Conservation (phyloP, 768 basidiomycete genomes). For the Leccinum subgranulosum region DNA sequence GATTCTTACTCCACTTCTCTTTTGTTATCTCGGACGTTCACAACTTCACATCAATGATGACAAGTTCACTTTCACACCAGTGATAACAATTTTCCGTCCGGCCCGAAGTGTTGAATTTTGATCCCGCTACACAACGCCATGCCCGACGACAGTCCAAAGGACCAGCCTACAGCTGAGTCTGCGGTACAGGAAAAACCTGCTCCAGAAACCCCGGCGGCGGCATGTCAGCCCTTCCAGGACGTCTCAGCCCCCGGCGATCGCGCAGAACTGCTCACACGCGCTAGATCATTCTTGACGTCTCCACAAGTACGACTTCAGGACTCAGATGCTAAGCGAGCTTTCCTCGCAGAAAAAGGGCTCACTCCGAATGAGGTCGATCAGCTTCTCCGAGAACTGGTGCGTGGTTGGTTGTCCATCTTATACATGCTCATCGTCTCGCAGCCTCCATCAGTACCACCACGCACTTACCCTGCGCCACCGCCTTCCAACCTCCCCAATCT, state of each 20-base stretch:
- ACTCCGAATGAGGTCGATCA: slow-evolving; percentile 55
- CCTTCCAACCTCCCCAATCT: slow-evolving; percentile 69
- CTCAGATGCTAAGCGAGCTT: slow-evolving; percentile 50
- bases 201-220: neutral
- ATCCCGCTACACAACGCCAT: slow-evolving; percentile 3
- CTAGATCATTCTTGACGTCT: slow-evolving; percentile 63
- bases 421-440: slow-evolving; percentile 15
- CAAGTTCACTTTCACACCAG: too few relatives aligned
- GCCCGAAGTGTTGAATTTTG: too few relatives aligned
- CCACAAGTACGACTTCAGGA: slow-evolving; percentile 64
- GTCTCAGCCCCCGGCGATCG: slow-evolving; percentile 27
- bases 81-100: too few relatives aligned
- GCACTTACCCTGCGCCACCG: slow-evolving; percentile 67
- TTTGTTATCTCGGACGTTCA: too few relatives aligned
- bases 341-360: slow-evolving; percentile 71
- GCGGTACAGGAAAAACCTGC: neutral
- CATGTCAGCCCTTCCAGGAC: slow-evolving; percentile 1
- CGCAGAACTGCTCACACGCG: slow-evolving; percentile 48
- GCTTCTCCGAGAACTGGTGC: slow-evolving; percentile 56
- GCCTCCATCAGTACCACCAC: slow-evolving; percentile 58
- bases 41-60: too few relatives aligned
- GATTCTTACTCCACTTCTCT: neutral
- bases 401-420: slow-evolving; percentile 15
- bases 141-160: slow-evolving; percentile 14
- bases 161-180: neutral